Evolutionary conservation across 345 rosid species (phyloP), one percentile per base, ranked within the genome.

Genomic region (Psidium guajava): DNA sequence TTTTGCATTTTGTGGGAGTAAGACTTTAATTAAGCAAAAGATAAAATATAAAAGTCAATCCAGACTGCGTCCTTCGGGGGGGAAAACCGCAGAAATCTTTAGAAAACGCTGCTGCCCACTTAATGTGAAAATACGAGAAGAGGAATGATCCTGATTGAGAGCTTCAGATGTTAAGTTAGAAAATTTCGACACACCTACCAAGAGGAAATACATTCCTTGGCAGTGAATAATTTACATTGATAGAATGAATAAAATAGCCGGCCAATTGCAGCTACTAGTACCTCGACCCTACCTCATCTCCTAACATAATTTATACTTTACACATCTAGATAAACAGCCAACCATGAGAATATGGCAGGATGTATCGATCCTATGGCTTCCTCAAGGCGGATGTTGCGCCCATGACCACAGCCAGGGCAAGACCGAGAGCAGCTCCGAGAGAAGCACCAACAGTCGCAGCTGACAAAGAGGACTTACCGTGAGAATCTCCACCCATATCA

Each of bases 381-480:
- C 98, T 91, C 89, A 96, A 91, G 83, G 99, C 95, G 50, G 99
- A 96, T 73, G 97, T 98, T 1, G 98, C 98, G 54, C 99, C 99
- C 99, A 96, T 96, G 75, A 96, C 99, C 58, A 96, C 92, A 51
- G 99, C 99, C 91, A 97, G 88, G 80, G 94, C 95, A 85, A 97
- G 87, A 84, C 99, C 98, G 27, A 97, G 92, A 86, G 98, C 98
- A 12, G 99, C 98, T 84, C 99, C 99, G n/a, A 97, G 86, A 40
- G 98, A 95, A 87, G 99, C 99, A 27, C 99, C 99, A 3, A 95
- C 98, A 1, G 96, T 93, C 9, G 99, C 98, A 73, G 99, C 95
- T 25, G 98, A 90, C 87, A 92, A 77, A 2, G 98, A 90, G 16
- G 92, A 87, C 92, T 95, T 95, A 20, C 89, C 90, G 87, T 91